Evolutionary conservation across 2,329 filamentous ascomycete species (phyloP), one percentile per base, ranked within the genome.

Genomic region (Fusarium hainanense): DNA sequence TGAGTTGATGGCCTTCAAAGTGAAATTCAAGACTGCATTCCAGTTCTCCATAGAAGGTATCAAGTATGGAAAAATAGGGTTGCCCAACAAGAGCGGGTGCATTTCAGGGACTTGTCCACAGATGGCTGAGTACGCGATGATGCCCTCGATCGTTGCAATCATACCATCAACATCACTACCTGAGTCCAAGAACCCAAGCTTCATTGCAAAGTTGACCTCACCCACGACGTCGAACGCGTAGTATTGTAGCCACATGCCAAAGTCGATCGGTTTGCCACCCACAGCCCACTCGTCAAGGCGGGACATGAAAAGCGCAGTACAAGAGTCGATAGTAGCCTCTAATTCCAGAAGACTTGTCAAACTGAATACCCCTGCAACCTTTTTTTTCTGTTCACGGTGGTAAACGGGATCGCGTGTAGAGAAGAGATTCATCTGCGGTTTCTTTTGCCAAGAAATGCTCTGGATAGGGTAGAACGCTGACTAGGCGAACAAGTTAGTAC

Each of bases 151-250:
- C 2, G 48, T 50, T 20, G n/a, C 9, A 13, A 55, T 55, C 18
- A 55, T 55, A 13, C 16, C n/a, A 16, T 47, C 40, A 14, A 55
- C 18, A 44, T 55, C 52, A 0, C 21, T 13, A 7, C 52, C 52
- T 7, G 12, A 16, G 10, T n/a, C n/a, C 2, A 55, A 4, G 14
- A 55, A 55, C 2, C 52, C 52, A 3, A 55, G 23, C 6, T 32
- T 37, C 7, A n/a, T 10, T 4, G 40, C 30, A 4, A 55, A 55
- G 4, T 30, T 55, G 18, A 55, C 18, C 4, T 55, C 52, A 9
- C 52, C 59, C 1, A 72, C 72, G 1, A 72, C 70, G 21, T 72
- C 70, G 7, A 72, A 72, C 1, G 70, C 70, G 23, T 72, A 72
- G 7, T 61, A 72, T 5, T 72, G 70, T 0, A 72, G 58, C 70